Base-by-base conservation (phyloP, 179 eudicot genomes). In the Actinidia arguta region DNA sequence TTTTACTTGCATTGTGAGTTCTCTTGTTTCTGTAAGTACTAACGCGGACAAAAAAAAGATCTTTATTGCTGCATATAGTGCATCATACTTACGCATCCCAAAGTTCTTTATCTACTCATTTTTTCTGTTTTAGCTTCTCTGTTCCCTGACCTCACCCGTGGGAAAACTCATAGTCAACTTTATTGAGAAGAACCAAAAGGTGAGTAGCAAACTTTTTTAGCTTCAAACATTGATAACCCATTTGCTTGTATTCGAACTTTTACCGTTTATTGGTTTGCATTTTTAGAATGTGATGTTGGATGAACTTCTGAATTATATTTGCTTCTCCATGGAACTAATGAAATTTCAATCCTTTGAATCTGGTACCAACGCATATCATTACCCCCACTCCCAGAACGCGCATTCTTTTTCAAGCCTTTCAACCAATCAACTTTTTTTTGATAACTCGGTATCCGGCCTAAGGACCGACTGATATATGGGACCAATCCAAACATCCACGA, bases 101-200 rank as follows among this genome's bases (percentile, higher is more conserved):
- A 0, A 51, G 22, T 24, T 63, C 68, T 71, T 31, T 68, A 56
- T 72, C 20, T 52, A 44, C 39, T 70, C 58, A 39, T 51, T 70
- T 31, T 27, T 51, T 82, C 54, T 42, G 70, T 68, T 85, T 80
- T 90, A 94, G 98, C 78, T 90, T 83, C 88, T 93, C 50, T 91
- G 94, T 78, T 85, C 92, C 44, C 79, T 94, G 73, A 94, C 98
- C 69, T 25, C 93, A 52, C 97, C 98, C 27, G 67, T 93, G 73
- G 97, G 92, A 50, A 88, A 80, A 31, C 79, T 84, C 61, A 88
- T 90, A 3, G 85, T 88, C n/a, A 75, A 58, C 88, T 94, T 82
- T 63, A 88, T 94, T 74, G 75, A 89, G 78, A 56, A 90, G 79
- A 93, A 93, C 85, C 92, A 92, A 84, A 80, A 88, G 80, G 98